Evolutionary conservation across 495 filamentous ascomycete genomes (phyloP), one percentile per base, ranked within the genome.

Genomic region (Daldinia bambusicola): DNA sequence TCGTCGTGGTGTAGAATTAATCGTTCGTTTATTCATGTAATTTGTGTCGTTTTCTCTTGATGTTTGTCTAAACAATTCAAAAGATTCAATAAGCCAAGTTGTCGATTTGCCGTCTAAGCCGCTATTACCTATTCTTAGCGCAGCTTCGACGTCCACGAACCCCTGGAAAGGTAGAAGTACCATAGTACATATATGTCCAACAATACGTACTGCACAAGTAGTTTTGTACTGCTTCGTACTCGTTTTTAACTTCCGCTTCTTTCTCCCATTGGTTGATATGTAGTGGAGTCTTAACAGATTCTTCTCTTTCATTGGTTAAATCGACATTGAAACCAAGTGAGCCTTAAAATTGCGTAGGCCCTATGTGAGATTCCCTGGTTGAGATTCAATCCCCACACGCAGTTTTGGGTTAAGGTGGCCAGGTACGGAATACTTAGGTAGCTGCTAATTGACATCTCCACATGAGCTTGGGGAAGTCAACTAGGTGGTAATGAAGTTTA

Each of bases 91-190:
- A 53, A 53, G 50, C 50, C 69, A 72, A 67, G 64, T 63, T 72
- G 64, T 60, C 55, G 62, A 62, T 61, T 64, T 60, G 18, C 16
- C 37, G 38, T 53, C 2, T 6, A 43, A 43, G 56, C 37, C 22
- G 57, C 30, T 30, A 18, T 62, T 53, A 32, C 30, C 14, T 66
- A 71, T 67, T 67, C 69, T 67, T 71, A 71, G 68, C 61, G 61
- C 69, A 71, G 43, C 9, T 43, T 43, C 68, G 22, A 4, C 53
- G 52, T 43, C 30, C 26, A 31, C 26, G 16, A 56, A 66, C 68
- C 68, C 62, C 63, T 71, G 57, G 57, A 57, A 62, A n/a, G n/a
- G n/a, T 26, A 16, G 59, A 58, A 40, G 18, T 70, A 59, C 32
- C 32, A 34, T 34, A 34, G 32, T 18, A 0, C 16, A 34, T 58